Base-by-base conservation (phyloP, 2,329 filamentous ascomycete species). In the Alternaria alternata region DNA sequence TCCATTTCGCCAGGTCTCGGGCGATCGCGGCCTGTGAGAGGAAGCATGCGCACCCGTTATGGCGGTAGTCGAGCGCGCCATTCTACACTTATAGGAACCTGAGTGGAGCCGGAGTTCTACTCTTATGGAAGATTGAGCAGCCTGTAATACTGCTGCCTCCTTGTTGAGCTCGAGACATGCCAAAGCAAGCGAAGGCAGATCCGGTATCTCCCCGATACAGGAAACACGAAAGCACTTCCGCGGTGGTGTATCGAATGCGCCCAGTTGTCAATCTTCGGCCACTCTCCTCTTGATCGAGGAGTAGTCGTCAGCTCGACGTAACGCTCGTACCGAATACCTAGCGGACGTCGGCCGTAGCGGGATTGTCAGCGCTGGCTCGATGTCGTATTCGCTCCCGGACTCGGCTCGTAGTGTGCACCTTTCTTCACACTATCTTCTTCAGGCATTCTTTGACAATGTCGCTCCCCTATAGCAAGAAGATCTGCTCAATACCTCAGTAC, bases 61-160 rank as follows among this genome's bases (percentile, higher is more conserved):
- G 34, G 34, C n/a, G 7, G 2, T 1, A 38, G 2, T 7, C 34
- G 34, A 38, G 16, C 5, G 3, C 7, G 34, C 16, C 34, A n/a
- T 38, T 38, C 34, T 8, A 6, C 34, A 4, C 2, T 1, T n/a
- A 1, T 38, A 7, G 16, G 34, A 4, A 38, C 16, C 16, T 38
- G 34, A 38, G 16, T n/a, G 2, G 0, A 18, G 2, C 14, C 7
- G 34, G 3, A 7, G 3, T 16, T 38, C 3, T 5, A 8, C 34
- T 38, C 1, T 38, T 14, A 1, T n/a, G 7, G 7, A n/a, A 7
- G 16, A 2, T 0, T n/a, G 5, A 6, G 1, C 2, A 38, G 34
- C 1, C 7, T 5, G 16, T 38, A 1, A 3, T 38, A 18, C 34
- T 14, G 34, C 34, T 38, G 34, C 28, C n/a, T 48, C 0, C 7